A percentile compares a stretch with the other conserved stretches of the same genome.
These are phyloP conservation scores for Podospora anserina DNA, from an alignment of 495 filamentous ascomycete species.

Conservation along the genomic window DNA sequence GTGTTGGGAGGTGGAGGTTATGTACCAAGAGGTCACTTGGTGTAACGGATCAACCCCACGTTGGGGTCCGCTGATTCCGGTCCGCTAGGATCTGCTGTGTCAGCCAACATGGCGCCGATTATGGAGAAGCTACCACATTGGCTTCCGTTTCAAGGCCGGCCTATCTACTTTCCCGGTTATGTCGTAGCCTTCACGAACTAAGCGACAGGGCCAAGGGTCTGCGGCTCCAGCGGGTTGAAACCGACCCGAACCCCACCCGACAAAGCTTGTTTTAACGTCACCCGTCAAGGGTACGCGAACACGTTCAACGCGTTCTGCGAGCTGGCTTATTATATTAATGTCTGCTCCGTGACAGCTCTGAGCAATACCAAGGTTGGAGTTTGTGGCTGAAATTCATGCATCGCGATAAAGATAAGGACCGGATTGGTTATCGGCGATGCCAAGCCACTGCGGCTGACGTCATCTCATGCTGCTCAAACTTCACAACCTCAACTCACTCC, in stretches of 20 bases:
- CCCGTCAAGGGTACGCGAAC: not conserved
- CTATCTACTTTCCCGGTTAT: not conserved
- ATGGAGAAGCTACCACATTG: not conserved
- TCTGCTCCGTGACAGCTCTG: too few species aligned
- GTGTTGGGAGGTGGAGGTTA: not conserved
- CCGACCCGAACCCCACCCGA: not conserved
- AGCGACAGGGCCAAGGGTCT: not conserved
- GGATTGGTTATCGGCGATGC: not conserved
- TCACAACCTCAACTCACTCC: not conserved
- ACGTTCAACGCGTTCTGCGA: too few species aligned
- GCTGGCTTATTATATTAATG: too few species aligned
- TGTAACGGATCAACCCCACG: constrained; percentile 8
- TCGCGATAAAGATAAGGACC: not conserved
- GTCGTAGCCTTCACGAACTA: too few species aligned
- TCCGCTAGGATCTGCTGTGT: not conserved
- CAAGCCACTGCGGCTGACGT: not conserved
- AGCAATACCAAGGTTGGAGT: too few species aligned
- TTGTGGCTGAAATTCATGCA: too few species aligned
- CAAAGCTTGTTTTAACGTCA: not conserved
- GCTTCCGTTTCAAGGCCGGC: not conserved
- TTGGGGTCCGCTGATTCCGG: constrained; percentile 7
- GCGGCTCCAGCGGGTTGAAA: not conserved
- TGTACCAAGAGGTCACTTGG: not conserved
- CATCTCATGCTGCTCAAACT: not conserved
- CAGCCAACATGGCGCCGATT: not conserved